phyloP scores from a whole-genome alignment of 108 stramenopile species.

The Seminavis robusta region DNA sequence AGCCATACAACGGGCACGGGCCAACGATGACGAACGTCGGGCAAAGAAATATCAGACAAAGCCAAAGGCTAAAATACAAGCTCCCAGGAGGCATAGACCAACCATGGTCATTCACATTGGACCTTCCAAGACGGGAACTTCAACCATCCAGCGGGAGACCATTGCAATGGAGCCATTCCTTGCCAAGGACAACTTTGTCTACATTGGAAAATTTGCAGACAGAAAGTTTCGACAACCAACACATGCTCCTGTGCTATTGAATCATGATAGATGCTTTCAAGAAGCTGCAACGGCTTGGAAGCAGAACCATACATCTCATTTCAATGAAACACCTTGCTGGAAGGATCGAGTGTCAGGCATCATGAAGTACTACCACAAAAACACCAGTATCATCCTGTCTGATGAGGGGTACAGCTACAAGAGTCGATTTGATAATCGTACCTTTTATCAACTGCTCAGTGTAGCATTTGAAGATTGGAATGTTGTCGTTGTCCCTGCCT shows the following conservation, averaged over 20 bases:
- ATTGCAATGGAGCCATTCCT: background rate
- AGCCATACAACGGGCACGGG: no score
- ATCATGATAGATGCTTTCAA: background rate
- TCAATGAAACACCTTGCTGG: slow-evolving; percentile 1
- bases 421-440: background rate
- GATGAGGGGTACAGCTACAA: slow-evolving; percentile 17
- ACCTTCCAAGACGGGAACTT: background rate
- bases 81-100: no score
- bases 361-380: background rate
- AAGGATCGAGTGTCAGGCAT: slow-evolving; percentile 1
- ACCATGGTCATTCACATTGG: slow-evolving; percentile 5
- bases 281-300: no score
- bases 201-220: slow-evolving; percentile 12
- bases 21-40: no score
- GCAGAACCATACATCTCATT: no score
- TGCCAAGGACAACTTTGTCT: slow-evolving; percentile 1
- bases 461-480: slow-evolving; percentile 12
- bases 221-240: background rate
- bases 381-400: slow-evolving; percentile 14
- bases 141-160: slow-evolving; percentile 1
- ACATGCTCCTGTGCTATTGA: slow-evolving; percentile 1
- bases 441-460: background rate
- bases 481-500: slow-evolving; percentile 10
- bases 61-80: no score
- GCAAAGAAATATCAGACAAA: no score